These are phyloP conservation scores for Kwoniella dejecticola DNA, from an alignment of 768 basidiomycete species.

Conservation along the genomic window DNA sequence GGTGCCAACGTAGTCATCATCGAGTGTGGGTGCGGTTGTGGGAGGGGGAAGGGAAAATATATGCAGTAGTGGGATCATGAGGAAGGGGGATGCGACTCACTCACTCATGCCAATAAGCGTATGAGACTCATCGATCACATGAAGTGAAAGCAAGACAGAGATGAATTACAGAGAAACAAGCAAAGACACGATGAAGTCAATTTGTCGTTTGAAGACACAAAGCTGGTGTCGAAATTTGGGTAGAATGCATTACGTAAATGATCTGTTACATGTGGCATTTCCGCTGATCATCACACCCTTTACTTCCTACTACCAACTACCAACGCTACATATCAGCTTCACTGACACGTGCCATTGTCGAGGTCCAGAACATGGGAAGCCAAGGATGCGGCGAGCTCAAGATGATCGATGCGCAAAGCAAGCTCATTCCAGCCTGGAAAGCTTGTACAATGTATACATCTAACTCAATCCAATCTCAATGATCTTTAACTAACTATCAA, in stretches of 20 bases:
- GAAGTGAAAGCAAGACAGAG: background rate
- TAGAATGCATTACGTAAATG: background rate
- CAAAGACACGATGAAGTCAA: background rate
- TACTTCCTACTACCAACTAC: background rate
- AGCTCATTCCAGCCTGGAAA: background rate
- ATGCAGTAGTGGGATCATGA: background rate
- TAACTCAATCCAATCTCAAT: background rate
- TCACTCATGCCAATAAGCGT: background rate
- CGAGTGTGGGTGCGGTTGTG: conserved; percentile 5
- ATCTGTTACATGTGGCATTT: conserved; percentile 1
- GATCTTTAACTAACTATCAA: conserved; percentile 34
- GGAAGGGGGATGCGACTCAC: no score
- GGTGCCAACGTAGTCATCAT: conserved; percentile 50
- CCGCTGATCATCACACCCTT: background rate
- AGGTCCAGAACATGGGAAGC: no score
- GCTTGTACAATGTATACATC: conserved; percentile 11
- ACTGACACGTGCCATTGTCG: no score
- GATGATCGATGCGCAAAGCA: no score
- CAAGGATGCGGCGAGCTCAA: no score
- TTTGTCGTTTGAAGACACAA: background rate
- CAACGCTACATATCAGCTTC: no score
- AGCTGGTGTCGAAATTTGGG: background rate
- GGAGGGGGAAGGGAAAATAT: background rate
- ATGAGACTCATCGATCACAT: no score
- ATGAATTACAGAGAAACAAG: background rate